phyloP scores from a whole-genome alignment of 176 grass and related monocot genomes.

The Thinopyrum elongatum region DNA sequence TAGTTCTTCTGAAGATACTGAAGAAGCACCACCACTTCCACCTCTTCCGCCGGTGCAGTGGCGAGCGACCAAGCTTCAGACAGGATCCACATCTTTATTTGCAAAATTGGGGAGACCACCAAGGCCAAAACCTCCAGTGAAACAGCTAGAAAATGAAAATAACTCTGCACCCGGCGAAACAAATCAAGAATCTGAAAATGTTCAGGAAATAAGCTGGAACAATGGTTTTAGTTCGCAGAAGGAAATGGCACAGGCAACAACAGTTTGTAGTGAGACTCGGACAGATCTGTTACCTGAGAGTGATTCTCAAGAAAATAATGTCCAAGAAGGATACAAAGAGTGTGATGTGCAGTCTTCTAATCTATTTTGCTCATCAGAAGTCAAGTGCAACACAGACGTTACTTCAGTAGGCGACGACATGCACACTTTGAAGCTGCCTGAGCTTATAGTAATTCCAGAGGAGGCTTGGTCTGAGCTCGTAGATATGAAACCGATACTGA shows the following conservation, averaged over 20 bases:
- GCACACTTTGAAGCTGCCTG: slow-evolving; percentile 4
- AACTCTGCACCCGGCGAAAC: slow-evolving; percentile 14
- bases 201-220: slow-evolving; percentile 13
- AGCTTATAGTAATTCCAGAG: slow-evolving; percentile 51
- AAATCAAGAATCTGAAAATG: slow-evolving; percentile 22
- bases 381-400: not conserved
- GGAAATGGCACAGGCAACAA: slow-evolving; percentile 16
- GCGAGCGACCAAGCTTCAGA: slow-evolving; percentile 53
- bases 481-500: slow-evolving; percentile 30
- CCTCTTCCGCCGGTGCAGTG: slow-evolving; percentile 68
- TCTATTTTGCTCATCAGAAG: slow-evolving; percentile 28
- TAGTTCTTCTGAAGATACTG: slow-evolving; percentile 35
- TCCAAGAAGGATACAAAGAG: slow-evolving; percentile 18
- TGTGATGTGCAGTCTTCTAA: slow-evolving; percentile 18
- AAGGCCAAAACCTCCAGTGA: slow-evolving; percentile 51
- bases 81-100: slow-evolving; percentile 38
- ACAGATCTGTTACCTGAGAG: slow-evolving; percentile 9
- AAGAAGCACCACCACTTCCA: slow-evolving; percentile 46
- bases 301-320: slow-evolving; percentile 16
- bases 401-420: slow-evolving; percentile 25
- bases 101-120: slow-evolving; percentile 48
- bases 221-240: slow-evolving; percentile 35
- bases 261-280: slow-evolving; percentile 7
- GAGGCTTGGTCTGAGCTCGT: slow-evolving; percentile 47
- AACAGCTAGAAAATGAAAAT: slow-evolving; percentile 1